Percentiles rank a stretch among this genome's conserved stretches.
phyloP scores from a whole-genome alignment of 495 filamentous ascomycete genomes.

The Lophiostoma macrostomum region DNA sequence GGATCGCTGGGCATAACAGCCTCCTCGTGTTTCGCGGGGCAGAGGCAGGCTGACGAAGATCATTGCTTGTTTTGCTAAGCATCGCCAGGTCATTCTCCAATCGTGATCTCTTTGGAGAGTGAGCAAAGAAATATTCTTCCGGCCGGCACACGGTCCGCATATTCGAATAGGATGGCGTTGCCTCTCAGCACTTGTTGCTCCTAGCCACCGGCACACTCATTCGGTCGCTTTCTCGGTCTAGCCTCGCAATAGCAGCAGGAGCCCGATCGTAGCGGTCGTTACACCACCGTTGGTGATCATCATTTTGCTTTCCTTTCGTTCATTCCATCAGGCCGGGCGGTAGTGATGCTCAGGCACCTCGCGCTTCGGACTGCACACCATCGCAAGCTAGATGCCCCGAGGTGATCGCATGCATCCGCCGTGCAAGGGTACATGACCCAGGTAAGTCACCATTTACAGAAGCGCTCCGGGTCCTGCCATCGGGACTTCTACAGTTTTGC shows the following conservation, averaged over 20 bases:
- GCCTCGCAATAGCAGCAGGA: not conserved
- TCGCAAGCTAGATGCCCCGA: not conserved
- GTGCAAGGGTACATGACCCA: constrained; percentile 2
- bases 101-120: not conserved
- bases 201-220: constrained; percentile 2
- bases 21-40: constrained; percentile 19
- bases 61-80: constrained; percentile 27
- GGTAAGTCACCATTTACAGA: constrained; percentile 6
- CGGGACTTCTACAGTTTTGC: no score
- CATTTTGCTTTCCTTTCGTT: not conserved
- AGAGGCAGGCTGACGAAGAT: constrained; percentile 15
- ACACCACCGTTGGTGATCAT: not conserved
- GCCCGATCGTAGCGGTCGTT: constrained; percentile 2
- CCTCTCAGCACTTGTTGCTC: not conserved
- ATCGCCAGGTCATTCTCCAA: constrained; percentile 17
- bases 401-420: not conserved
- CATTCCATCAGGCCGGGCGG: constrained; percentile 3
- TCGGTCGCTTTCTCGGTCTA: not conserved
- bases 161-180: constrained; percentile 3
- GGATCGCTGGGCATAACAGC: constrained; percentile 3
- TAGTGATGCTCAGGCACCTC: constrained; percentile 13
- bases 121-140: constrained; percentile 14
- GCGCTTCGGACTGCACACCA: not conserved
- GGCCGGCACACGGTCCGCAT: constrained; percentile 29
- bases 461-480: no score